Evolutionary conservation across 208 protist genomes (phyloP), one percentile per base, ranked within the genome.

Genomic region (Crithidia acanthocephali): DNA sequence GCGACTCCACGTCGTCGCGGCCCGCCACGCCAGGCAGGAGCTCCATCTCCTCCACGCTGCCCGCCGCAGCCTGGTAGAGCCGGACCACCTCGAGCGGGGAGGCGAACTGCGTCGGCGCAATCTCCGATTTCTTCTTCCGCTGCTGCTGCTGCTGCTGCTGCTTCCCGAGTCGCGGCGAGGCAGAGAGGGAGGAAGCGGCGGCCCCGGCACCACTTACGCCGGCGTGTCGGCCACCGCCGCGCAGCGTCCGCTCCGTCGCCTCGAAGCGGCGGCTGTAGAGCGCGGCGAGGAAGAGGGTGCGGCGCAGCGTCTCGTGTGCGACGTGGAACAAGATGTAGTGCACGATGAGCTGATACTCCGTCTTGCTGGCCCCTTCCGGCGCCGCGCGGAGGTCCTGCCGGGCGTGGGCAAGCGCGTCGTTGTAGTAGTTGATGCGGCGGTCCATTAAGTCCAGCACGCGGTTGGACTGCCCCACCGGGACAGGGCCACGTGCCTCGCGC

Each of bases 281-380:
- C 42, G 88, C 83, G 3, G 86, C 85, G 50, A 96, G 70, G 64
- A 96, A 94, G 13, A 92, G 67, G 8, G 76, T 88, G 2, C 91
- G 91, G 27, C 83, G 74, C 58, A 93, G 75, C 18, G 91, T 90
- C 62, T 87, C 85, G 45, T 85, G 68, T 11, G 82, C 76, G 7
- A 87, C 81, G n/a, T 96, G 87, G 59, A 88, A 96, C 32, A 92
- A 59, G 20, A 94, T 72, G 79, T 86, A 96, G 68, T 94, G 91
- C 51, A 89, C 80, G 25, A 94, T 67, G 27, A 96, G 82, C 71
- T 94, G 91, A 60, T 81, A 76, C 69, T 91, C 83, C 22, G 80
- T 89, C 73, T 86, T 73, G 20, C 28, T 50, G 25, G 70, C 68
- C 30, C 82, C 84, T 60, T 92, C 86, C 15, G 64, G 57, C 0